phyloP scores from a whole-genome alignment of 1,284 basidiomycete genomes.

The Cutaneotrichosporon sp. region DNA sequence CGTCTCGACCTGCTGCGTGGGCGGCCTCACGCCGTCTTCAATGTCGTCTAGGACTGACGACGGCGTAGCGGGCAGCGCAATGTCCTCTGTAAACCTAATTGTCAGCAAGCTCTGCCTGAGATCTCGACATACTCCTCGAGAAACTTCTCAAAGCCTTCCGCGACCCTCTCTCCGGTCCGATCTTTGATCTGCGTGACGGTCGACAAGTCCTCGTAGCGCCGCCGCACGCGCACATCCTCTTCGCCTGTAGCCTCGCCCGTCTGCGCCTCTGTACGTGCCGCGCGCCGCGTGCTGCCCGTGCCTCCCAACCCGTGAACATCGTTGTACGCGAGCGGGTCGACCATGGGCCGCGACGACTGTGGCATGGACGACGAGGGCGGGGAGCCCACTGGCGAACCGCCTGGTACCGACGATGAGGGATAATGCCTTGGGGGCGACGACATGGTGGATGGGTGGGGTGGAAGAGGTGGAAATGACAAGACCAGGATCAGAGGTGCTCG shows the following conservation, averaged over 20 bases:
- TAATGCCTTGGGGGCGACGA: slow-evolving; percentile 32
- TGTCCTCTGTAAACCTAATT: slow-evolving; percentile 70
- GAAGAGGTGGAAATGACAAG: background rate
- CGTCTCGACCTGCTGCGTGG: slow-evolving; percentile 30
- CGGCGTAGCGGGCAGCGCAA: slow-evolving; percentile 68
- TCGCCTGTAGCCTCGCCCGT: slow-evolving; percentile 10
- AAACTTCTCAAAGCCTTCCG: slow-evolving; percentile 84
- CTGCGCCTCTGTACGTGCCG: slow-evolving; percentile 7
- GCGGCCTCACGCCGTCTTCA: too few relatives aligned
- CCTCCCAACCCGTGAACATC: slow-evolving; percentile 42
- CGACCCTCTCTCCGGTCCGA: slow-evolving; percentile 85
- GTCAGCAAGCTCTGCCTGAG: slow-evolving; percentile 33
- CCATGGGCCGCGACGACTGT: slow-evolving; percentile 22
- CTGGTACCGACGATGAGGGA: slow-evolving; percentile 35
- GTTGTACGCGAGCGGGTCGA: slow-evolving; percentile 41
- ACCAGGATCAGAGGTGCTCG: background rate
- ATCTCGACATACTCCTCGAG: slow-evolving; percentile 63
- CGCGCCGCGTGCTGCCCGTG: slow-evolving; percentile 4
- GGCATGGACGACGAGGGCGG: slow-evolving; percentile 28
- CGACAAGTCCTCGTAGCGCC: slow-evolving; percentile 43
- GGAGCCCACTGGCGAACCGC: slow-evolving; percentile 22
- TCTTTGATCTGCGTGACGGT: slow-evolving; percentile 83
- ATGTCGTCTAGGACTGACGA: slow-evolving; percentile 53
- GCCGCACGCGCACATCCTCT: background rate
- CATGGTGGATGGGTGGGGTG: slow-evolving; percentile 18